Conservation (phyloP, 1,284 basidiomycete genomes). For the Tilletia setariae region DNA sequence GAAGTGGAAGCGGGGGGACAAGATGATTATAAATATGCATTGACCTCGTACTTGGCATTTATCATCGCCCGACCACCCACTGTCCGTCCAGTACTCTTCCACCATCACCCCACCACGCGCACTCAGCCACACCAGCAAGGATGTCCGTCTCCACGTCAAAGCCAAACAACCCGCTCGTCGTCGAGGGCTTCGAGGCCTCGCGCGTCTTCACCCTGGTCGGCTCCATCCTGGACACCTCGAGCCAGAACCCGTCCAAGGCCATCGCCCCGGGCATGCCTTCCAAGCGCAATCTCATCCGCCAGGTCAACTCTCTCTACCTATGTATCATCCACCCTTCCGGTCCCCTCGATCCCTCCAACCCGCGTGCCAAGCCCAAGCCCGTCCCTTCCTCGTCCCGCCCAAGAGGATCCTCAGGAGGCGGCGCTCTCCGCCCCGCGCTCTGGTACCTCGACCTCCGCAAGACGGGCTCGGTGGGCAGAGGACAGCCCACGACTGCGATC, state of each 20-base stretch:
- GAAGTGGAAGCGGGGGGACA: too few species aligned
- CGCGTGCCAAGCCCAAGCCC: slow-evolving; percentile 34
- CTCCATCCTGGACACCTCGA: slow-evolving; percentile 1
- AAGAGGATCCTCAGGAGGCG: slow-evolving; percentile 30
- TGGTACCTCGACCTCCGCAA: slow-evolving; percentile 43
- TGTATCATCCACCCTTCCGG: slow-evolving; percentile 44
- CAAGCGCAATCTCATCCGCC: slow-evolving; percentile 36
- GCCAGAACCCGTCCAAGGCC: neutral
- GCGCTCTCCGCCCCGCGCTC: slow-evolving; percentile 43
- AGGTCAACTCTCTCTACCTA: slow-evolving; percentile 43
- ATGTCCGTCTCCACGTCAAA: neutral
- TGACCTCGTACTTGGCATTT: too few species aligned
- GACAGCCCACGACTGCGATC: slow-evolving; percentile 41
- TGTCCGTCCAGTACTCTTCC: neutral
- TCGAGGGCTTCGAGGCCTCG: slow-evolving; percentile 18
- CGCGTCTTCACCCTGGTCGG: slow-evolving; percentile 18
- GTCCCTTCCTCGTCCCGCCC: slow-evolving; percentile 16
- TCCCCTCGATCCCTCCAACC: slow-evolving; percentile 41
- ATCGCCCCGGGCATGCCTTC: slow-evolving; percentile 32
- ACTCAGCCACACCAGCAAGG: neutral
- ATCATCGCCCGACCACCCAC: too few species aligned
- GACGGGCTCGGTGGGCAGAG: slow-evolving; percentile 36
- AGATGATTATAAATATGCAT: too few species aligned
- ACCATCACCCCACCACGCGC: neutral
- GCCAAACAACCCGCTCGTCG: slow-evolving; percentile 2